Conservation (phyloP, 2,329 filamentous ascomycete species). For the Aphanocladium album region DNA sequence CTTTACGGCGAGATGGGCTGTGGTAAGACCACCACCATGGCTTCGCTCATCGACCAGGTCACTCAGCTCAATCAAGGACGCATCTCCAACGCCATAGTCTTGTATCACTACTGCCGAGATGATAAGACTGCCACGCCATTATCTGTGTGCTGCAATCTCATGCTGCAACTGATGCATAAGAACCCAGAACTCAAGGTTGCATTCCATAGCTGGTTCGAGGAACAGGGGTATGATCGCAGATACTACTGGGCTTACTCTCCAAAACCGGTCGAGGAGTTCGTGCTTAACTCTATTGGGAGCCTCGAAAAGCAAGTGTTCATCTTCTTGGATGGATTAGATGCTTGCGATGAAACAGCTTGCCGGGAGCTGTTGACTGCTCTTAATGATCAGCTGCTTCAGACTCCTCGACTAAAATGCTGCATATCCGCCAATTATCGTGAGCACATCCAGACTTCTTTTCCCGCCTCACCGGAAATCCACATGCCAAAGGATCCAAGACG, state of each 20-base stretch:
- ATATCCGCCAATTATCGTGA: background rate
- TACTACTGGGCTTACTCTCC: background rate
- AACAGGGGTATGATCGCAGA: background rate
- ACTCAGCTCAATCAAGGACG: background rate
- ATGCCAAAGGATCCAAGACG: background rate
- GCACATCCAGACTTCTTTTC: background rate
- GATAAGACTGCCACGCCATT: background rate
- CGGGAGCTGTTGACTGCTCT: background rate
- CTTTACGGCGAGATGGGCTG: slow-evolving; percentile 7
- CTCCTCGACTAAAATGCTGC: background rate
- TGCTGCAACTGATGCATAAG: slow-evolving; percentile 2
- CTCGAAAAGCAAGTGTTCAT: background rate
- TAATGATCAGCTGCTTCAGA: background rate
- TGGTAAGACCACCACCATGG: slow-evolving; percentile 8
- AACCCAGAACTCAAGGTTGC: background rate
- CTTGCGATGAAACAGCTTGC: background rate
- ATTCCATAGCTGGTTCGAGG: background rate
- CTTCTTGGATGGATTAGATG: slow-evolving; percentile 2
- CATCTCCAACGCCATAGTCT: background rate
- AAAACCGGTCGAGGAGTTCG: background rate
- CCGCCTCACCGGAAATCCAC: background rate
- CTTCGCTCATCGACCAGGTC: background rate
- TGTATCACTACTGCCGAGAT: slow-evolving; percentile 6
- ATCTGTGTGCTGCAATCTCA: background rate
- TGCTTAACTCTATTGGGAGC: background rate